Evolutionary conservation across 139 green algal genomes (phyloP).

Genomic region (Mesotaenium endlicherianum): DNA sequence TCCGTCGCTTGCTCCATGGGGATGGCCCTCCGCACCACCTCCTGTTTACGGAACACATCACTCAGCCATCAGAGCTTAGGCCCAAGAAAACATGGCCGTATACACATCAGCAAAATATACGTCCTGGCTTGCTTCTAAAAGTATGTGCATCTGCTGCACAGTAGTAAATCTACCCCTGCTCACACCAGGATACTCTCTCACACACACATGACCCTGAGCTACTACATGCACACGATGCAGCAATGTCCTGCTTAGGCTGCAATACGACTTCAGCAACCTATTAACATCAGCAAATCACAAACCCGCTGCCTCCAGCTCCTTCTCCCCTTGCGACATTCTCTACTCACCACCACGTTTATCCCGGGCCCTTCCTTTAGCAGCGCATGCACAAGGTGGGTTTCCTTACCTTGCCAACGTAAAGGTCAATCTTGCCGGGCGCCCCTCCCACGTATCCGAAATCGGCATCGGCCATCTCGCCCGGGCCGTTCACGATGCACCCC

Average conservation of each 20-base stretch:
- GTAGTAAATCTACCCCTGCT: neutral
- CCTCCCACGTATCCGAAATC: conserved; percentile 86
- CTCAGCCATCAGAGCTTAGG: no score
- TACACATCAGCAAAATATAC: neutral
- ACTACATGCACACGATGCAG: neutral
- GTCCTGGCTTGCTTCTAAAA: neutral
- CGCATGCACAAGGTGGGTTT: no score
- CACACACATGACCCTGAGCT: neutral
- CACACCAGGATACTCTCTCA: neutral
- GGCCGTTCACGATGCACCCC: conserved; percentile 99
- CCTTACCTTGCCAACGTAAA: conserved; percentile 95
- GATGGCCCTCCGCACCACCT: conserved; percentile 87
- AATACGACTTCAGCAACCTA: no score
- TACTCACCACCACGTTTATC: no score
- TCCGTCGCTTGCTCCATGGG: conserved; percentile 81
- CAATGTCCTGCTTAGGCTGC: no score
- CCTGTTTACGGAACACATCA: conserved; percentile 41
- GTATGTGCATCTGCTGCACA: neutral
- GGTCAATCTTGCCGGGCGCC: conserved; percentile 89
- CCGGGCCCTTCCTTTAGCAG: no score
- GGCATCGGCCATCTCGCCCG: conserved; percentile 98
- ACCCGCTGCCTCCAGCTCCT: no score
- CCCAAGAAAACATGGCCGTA: no score
- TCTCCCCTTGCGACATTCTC: no score
- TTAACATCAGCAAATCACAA: no score